Base-by-base conservation (phyloP, 2,329 filamentous ascomycete species). In the Arthrobotrys entomopaga region DNA sequence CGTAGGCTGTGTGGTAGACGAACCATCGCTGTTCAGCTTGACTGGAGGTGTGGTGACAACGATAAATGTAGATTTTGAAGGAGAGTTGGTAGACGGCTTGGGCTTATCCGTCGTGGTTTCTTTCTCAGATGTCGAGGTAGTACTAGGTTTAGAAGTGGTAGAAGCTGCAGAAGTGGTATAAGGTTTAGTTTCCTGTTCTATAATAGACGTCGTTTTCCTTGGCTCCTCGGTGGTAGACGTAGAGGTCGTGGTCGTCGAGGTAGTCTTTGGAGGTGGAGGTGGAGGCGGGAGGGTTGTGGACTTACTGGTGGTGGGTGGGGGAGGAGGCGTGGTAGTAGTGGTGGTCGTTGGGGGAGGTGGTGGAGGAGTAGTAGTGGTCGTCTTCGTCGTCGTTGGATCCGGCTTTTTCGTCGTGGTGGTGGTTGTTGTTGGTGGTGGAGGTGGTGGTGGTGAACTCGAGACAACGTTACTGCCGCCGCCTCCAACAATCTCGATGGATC, bases 401-500 rank as follows among this genome's bases (percentile, higher is more conserved):
- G 53, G 53, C 13, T 53, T 22, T 24, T 42, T 8, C 8, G 20
- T 40, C 5, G 63, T 53, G 11, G 54, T 54, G 0, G 56, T 56
- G 22, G 61, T 42, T 3, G 60, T 65, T 3, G 67, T 65, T 19
- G 67, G 67, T 42, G 60, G n/a, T 61, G 54, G 67, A 38, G 50
- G 50, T 42, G 50, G 57, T 46, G 56, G 46, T 6, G 43, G 60
- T 10, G 54, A 26, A 34, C 52, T 92, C 10, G 29, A 34, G 29
- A 5, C 29, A 34, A 34, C 29, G 29, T 34, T 34, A 10, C 2
- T 8, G 81, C 97, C 84, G 77, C 84, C 82, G 74, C 95, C 95
- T 77, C 88, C 93, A 15, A 89, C 86, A 61, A 94, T 88, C 78
- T 87, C 82, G 81, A 99, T 98, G 53, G 91, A 94, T 77, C 87